Percentiles rank a stretch among this genome's conserved stretches.
phyloP scores from a whole-genome alignment of 768 basidiomycete genomes.

The Lactarius akahatsu region DNA sequence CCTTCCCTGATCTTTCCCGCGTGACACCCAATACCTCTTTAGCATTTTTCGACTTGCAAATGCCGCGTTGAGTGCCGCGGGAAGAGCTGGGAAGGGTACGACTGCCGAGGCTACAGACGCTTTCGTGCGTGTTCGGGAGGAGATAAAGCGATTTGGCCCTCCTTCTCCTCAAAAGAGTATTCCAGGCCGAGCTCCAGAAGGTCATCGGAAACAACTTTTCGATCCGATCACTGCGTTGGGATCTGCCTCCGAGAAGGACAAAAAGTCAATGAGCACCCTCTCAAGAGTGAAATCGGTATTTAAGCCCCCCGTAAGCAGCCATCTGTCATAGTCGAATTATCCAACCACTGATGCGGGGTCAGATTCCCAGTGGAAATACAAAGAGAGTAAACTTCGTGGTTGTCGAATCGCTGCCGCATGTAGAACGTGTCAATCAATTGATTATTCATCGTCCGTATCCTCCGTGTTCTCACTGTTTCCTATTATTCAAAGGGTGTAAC shows the following conservation, averaged over 20 bases:
- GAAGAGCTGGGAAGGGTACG: neutral
- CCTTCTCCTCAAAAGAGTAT: neutral
- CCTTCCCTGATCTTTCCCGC: neutral
- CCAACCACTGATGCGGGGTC: neutral
- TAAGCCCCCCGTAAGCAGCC: neutral
- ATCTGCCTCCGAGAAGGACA: neutral
- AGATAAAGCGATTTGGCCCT: neutral
- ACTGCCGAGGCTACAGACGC: neutral
- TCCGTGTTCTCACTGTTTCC: neutral
- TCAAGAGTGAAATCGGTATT: neutral
- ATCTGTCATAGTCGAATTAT: neutral
- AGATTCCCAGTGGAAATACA: neutral
- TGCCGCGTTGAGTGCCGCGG: neutral
- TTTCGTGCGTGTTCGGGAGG: neutral
- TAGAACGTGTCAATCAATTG: neutral
- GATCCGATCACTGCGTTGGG: neutral
- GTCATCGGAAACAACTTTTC: neutral
- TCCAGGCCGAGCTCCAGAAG: neutral
- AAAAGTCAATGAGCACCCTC: neutral
- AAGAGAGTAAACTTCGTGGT: constrained; percentile 4
- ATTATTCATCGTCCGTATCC: neutral
- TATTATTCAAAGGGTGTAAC: neutral
- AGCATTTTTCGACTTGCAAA: constrained; percentile 8
- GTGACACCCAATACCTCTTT: neutral
- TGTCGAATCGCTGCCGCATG: neutral